Evolutionary conservation across 2,329 filamentous ascomycete genomes (phyloP).

Genomic region (Fusarium austroafricanum): DNA sequence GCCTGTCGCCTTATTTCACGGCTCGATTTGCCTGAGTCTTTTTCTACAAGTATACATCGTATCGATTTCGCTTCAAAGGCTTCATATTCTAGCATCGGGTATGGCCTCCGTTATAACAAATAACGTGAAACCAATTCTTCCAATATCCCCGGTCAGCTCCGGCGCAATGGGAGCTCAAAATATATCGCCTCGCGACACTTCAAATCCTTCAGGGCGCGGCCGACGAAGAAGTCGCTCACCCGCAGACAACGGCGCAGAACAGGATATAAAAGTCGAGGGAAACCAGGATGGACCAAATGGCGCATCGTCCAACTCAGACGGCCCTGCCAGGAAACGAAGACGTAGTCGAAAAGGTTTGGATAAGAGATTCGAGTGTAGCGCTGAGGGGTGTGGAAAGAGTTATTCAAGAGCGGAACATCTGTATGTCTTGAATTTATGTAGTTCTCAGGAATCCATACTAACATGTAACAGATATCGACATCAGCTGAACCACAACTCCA

Average conservation of each 20-base stretch:
- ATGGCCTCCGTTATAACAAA: slow-evolving; percentile 46
- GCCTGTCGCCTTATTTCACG: slow-evolving; percentile 1
- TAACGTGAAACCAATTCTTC: slow-evolving; percentile 51
- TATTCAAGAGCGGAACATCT: slow-evolving; percentile 97
- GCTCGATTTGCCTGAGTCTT: background rate
- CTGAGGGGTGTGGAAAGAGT: slow-evolving; percentile 91
- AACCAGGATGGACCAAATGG: slow-evolving; percentile 50
- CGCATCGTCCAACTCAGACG: slow-evolving; percentile 65
- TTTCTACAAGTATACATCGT: background rate
- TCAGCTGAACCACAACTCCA: slow-evolving; percentile 94
- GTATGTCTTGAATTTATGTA: slow-evolving; percentile 60
- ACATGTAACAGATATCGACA: slow-evolving; percentile 74
- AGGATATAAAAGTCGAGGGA: slow-evolving; percentile 54
- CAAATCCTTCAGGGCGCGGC: slow-evolving; percentile 50
- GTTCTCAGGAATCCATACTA: slow-evolving; percentile 9
- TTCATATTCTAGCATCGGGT: slow-evolving; percentile 26
- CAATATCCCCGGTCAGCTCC: slow-evolving; percentile 54
- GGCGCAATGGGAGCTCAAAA: slow-evolving; percentile 59
- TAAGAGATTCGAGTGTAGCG: slow-evolving; percentile 85
- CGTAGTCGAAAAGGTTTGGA: slow-evolving; percentile 82
- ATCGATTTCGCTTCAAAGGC: background rate
- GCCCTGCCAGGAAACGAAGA: slow-evolving; percentile 73
- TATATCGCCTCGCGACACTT: slow-evolving; percentile 50
- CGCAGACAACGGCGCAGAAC: slow-evolving; percentile 56
- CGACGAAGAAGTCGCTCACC: slow-evolving; percentile 57